Conservation (phyloP, 768 basidiomycete species). For the Coprinellus aureogranulatus region DNA sequence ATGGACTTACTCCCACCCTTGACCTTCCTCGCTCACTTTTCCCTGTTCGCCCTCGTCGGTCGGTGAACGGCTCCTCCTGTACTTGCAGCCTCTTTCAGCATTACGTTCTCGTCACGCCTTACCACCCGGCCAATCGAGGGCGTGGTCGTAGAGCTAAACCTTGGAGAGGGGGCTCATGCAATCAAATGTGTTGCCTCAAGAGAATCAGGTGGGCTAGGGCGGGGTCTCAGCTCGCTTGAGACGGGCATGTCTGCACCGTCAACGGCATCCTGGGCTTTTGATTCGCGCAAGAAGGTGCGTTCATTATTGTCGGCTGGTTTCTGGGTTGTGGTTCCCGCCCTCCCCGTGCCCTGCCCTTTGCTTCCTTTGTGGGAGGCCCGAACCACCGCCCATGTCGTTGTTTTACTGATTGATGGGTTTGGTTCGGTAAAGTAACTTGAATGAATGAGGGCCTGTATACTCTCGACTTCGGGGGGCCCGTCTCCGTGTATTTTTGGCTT, state of each 20-base stretch:
- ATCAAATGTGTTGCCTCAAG: constrained; percentile 71
- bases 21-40: too few species aligned
- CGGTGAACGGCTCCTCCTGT: too few species aligned
- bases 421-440: too few species aligned
- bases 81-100: constrained; percentile 52
- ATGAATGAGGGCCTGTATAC: too few species aligned
- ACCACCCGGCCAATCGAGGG: constrained; percentile 68
- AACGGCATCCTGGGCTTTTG: constrained; percentile 77
- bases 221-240: constrained; percentile 28
- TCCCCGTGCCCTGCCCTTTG: too few species aligned
- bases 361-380: not conserved
- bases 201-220: constrained; percentile 48
- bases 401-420: too few species aligned
- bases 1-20: constrained; percentile 7
- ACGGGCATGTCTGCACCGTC: constrained; percentile 28
- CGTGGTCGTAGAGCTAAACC: constrained; percentile 65
- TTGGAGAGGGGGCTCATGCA: constrained; percentile 71
- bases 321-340: too few species aligned
- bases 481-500: not conserved
- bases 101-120: constrained; percentile 62
- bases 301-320: not conserved
- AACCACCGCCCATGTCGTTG: too few species aligned
- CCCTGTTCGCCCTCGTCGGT: too few species aligned
- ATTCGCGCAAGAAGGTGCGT: constrained; percentile 59
- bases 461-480: too few species aligned